These are phyloP conservation scores for Fusarium ramigenum DNA, from an alignment of 2,329 filamentous ascomycete genomes.

Conservation along the genomic window DNA sequence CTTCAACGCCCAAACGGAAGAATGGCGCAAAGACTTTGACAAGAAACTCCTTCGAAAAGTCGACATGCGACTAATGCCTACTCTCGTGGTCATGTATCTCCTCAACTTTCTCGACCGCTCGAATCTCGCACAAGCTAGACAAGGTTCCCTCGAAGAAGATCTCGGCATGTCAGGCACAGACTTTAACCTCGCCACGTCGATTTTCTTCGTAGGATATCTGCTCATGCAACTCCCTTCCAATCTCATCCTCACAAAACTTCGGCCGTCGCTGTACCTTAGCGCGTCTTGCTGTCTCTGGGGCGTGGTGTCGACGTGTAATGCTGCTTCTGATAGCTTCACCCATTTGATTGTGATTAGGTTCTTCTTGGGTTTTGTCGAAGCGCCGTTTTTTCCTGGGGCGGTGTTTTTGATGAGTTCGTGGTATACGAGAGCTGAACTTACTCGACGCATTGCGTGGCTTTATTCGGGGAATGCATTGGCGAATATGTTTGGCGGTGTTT, in stretches of 20 bases:
- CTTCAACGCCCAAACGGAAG: constrained; percentile 22
- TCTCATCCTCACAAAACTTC: constrained; percentile 62
- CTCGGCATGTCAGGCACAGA: constrained; percentile 64
- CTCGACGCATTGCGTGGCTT: constrained; percentile 66
- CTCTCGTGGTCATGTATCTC: constrained; percentile 64
- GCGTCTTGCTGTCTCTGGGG: constrained; percentile 56
- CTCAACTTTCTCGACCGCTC: constrained; percentile 64
- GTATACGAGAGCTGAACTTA: constrained; percentile 59
- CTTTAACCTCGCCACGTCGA: constrained; percentile 66
- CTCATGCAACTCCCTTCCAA: constrained; percentile 71
- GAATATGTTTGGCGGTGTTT: constrained; percentile 61
- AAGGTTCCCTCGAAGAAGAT: constrained; percentile 63
- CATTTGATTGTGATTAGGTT: constrained; percentile 58
- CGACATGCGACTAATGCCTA: constrained; percentile 61
- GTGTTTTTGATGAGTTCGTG: constrained; percentile 58
- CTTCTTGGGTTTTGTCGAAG: constrained; percentile 55
- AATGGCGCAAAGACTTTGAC: constrained; percentile 35
- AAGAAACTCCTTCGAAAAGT: constrained; percentile 58
- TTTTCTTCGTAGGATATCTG: constrained; percentile 70
- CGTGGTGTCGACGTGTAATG: constrained; percentile 56
- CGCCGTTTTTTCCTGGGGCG: constrained; percentile 61
- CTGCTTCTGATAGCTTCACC: constrained; percentile 53
- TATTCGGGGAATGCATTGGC: constrained; percentile 66
- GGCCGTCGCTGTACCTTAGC: constrained; percentile 63
- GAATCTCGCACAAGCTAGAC: constrained; percentile 64